A percentile compares a stretch with the other conserved stretches of the same genome.
Evolutionary conservation across 495 filamentous ascomycete genomes (phyloP).

Genomic region (Tuber brumale): DNA sequence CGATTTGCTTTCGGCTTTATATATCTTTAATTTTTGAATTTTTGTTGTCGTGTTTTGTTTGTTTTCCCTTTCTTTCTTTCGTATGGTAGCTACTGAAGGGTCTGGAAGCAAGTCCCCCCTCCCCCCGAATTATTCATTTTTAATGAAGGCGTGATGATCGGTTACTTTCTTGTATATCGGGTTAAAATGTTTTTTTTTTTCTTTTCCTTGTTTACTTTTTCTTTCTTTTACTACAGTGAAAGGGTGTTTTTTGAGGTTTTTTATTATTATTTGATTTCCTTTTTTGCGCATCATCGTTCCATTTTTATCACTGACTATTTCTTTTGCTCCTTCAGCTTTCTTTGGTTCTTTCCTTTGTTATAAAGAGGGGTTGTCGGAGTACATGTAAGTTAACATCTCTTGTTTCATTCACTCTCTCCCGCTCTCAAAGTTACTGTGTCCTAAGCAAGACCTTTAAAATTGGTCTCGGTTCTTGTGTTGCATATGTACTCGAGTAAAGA

Average conservation of each 20-base stretch:
- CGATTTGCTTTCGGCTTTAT: not conserved
- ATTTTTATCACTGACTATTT: not conserved
- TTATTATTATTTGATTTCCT: not conserved
- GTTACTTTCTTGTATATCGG: conserved; percentile 18
- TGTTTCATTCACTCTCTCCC: not conserved
- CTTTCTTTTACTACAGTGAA: not conserved
- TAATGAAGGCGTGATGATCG: conserved; percentile 31
- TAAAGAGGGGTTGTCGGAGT: conserved; percentile 16
- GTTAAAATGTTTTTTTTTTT: conserved; percentile 10
- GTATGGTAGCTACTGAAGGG: not conserved
- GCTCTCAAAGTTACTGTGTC: not conserved
- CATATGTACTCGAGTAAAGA: not conserved
- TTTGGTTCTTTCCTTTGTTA: conserved; percentile 16
- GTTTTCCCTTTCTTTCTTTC: not conserved
- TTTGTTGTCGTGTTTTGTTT: not conserved
- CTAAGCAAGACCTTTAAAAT: not conserved
- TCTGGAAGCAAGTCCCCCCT: not conserved
- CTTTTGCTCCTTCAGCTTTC: conserved; percentile 8
- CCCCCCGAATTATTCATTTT: not conserved
- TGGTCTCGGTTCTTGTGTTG: not conserved
- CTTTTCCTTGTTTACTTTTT: not conserved
- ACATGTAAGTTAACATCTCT: conserved; percentile 22
- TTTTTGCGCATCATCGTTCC: not conserved
- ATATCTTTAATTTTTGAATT: conserved; percentile 2
- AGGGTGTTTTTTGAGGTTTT: conserved; percentile 1